Percentiles rank a stretch among this genome's conserved stretches.
Conservation (phyloP, 1,284 basidiomycete genomes). For the Pisolithus thermaeus region DNA sequence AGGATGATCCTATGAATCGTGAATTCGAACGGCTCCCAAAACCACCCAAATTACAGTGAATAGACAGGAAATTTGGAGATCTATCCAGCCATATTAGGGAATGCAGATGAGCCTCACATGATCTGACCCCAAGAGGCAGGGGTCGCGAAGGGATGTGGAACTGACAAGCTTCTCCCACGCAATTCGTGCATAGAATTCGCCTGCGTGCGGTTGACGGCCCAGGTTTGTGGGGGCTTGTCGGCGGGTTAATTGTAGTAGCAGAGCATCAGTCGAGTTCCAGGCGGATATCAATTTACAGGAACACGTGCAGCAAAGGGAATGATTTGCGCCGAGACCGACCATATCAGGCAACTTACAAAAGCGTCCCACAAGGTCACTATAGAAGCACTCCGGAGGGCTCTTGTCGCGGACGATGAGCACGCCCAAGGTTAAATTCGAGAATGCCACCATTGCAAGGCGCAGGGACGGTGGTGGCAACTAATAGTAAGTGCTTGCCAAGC, state of each 20-base stretch:
- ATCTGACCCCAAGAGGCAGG: no score
- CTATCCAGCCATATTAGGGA: no score
- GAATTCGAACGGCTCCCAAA: background rate
- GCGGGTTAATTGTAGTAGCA: background rate
- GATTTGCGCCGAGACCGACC: constrained; percentile 17
- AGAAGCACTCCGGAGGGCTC: background rate
- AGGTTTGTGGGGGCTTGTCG: background rate
- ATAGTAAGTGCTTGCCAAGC: background rate
- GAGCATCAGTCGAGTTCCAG: no score
- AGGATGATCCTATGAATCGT: background rate
- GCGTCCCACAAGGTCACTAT: background rate
- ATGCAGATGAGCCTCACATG: no score
- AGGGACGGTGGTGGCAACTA: background rate
- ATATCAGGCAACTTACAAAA: constrained; percentile 15
- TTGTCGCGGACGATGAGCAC: background rate
- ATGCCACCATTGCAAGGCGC: background rate
- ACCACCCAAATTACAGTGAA: background rate
- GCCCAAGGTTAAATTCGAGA: background rate
- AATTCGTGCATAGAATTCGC: no score
- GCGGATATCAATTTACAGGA: background rate
- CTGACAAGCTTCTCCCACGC: no score
- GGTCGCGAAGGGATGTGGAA: no score
- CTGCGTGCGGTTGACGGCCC: no score
- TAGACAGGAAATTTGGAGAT: no score
- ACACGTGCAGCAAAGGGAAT: background rate